Evolutionary conservation across 441 rosid genomes (phyloP).

Genomic region (Gossypium davidsonii): DNA sequence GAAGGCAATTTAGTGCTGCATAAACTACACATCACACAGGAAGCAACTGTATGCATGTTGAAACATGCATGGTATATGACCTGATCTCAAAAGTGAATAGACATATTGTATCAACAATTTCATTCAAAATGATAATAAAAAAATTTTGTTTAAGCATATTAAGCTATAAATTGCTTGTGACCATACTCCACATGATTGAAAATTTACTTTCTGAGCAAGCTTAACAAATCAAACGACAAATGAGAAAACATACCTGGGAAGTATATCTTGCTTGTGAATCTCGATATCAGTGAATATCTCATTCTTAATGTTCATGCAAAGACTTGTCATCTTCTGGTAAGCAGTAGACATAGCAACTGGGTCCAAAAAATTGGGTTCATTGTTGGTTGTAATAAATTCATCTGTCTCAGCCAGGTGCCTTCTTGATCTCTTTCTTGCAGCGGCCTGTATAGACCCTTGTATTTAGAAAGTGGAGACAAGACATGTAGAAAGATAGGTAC

Average conservation of each 20-base stretch:
- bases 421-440: constrained; percentile 83
- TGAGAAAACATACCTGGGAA: constrained; percentile 60
- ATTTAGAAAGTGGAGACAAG: constrained; percentile 12
- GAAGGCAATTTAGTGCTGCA: constrained; percentile 18
- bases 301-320: constrained; percentile 70
- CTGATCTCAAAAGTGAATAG: neutral
- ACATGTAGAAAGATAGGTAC: constrained; percentile 6
- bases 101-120: constrained; percentile 1
- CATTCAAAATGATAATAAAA: neutral
- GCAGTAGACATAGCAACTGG: constrained; percentile 67
- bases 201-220: neutral
- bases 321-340: constrained; percentile 82
- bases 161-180: neutral
- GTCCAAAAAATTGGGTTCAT: constrained; percentile 60
- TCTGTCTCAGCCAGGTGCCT: constrained; percentile 88
- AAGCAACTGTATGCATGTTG: constrained; percentile 14
- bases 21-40: neutral
- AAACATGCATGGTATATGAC: neutral
- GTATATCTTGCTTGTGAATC: constrained; percentile 81
- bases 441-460: constrained; percentile 47
- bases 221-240: neutral
- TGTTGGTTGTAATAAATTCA: constrained; percentile 64
- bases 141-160: neutral
- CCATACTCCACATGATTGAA: constrained; percentile 2
- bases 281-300: constrained; percentile 88